Percentiles rank a stretch among this genome's conserved stretches.
phyloP scores from a whole-genome alignment of 495 filamentous ascomycete species.

The Aspergillus sclerotiicarbonarius region DNA sequence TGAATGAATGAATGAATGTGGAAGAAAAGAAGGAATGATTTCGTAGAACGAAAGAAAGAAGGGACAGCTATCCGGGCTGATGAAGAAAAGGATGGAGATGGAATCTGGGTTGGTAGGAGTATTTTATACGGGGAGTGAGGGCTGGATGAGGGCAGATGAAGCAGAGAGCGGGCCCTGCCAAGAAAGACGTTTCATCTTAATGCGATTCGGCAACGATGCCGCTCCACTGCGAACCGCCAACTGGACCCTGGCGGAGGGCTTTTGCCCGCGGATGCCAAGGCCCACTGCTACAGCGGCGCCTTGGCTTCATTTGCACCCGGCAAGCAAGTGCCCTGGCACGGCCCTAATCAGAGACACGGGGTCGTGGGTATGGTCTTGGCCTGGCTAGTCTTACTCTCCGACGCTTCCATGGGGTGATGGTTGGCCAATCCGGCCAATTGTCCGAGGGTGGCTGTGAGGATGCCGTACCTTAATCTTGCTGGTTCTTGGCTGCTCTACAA shows the following conservation, averaged over 20 bases:
- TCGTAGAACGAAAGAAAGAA: slow-evolving; percentile 5
- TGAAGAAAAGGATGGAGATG: not conserved
- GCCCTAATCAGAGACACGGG: not conserved
- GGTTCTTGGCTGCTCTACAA: not conserved
- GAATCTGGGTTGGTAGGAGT: not conserved
- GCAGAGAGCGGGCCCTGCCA: not conserved
- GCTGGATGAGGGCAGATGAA: not conserved
- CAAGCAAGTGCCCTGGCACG: not conserved
- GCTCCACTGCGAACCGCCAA: not conserved
- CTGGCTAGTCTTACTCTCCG: not conserved
- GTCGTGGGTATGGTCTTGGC: not conserved
- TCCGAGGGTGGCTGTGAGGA: not conserved
- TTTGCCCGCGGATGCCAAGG: not conserved
- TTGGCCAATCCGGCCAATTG: not conserved
- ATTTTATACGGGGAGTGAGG: not conserved
- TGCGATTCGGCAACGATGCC: not conserved
- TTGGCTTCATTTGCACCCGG: not conserved
- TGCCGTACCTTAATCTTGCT: slow-evolving; percentile 1
- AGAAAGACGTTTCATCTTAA: not conserved
- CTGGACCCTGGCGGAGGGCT: not conserved
- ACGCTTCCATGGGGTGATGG: not conserved
- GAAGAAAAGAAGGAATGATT: slow-evolving; percentile 6
- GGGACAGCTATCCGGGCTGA: slow-evolving; percentile 4
- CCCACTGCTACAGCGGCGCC: not conserved
- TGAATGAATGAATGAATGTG: slow-evolving; percentile 9